phyloP scores from a whole-genome alignment of 2,329 filamentous ascomycete genomes.

The Fusarium sp. region DNA sequence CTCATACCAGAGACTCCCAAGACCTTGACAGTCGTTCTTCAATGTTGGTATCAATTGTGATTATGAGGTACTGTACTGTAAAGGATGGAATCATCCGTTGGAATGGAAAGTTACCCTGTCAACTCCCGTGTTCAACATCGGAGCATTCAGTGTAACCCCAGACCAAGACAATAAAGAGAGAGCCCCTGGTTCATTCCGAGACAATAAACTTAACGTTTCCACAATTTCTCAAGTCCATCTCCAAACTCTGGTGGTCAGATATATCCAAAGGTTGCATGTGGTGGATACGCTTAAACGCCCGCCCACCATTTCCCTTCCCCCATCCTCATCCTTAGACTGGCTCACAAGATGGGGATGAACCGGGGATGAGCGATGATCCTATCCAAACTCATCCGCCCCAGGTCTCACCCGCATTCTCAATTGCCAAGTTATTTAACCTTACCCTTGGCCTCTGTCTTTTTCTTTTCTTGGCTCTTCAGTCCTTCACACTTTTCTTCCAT shows the following conservation, averaged over 20 bases:
- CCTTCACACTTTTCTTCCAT: neutral
- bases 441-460: neutral
- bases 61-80: neutral
- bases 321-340: neutral
- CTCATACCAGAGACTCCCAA: fast-evolving
- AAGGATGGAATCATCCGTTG: neutral
- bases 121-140: neutral
- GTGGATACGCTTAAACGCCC: constrained; percentile 9
- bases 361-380: constrained; percentile 21
- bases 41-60: fast-evolving
- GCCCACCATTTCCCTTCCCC: neutral
- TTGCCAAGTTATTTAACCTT: constrained; percentile 13
- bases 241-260: constrained; percentile 4
- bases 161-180: neutral
- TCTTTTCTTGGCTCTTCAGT: neutral
- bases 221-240: neutral
- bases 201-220: constrained; percentile 11
- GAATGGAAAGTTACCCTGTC: neutral
- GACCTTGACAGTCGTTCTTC: neutral
- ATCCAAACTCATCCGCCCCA: constrained; percentile 13
- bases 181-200: constrained; percentile 4
- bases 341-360: constrained; percentile 9
- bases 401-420: neutral
- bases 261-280: neutral
- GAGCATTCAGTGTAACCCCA: constrained; percentile 12